A percentile compares a stretch with the other conserved stretches of the same genome.
phyloP scores from a whole-genome alignment of 352 stramenopile species.

The Blastocystis hominis region DNA sequence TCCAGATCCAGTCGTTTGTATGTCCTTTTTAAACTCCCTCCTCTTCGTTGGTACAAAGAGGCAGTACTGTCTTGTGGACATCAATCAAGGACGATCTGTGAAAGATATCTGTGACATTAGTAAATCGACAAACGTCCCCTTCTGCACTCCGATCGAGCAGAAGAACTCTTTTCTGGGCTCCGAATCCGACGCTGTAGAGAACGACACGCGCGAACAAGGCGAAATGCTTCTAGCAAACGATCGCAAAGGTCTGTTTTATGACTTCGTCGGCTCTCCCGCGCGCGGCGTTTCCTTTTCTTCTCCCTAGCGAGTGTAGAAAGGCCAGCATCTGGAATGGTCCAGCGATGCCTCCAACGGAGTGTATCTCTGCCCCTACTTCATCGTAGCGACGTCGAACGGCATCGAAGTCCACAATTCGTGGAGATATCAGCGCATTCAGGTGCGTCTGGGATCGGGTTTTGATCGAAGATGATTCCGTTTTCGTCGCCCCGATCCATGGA shows the following conservation, averaged over 20 bases:
- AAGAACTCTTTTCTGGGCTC: too few species aligned
- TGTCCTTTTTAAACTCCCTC: neutral
- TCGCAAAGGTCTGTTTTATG: neutral
- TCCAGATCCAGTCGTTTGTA: neutral
- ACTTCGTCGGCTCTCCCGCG: neutral
- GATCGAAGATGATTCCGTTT: neutral
- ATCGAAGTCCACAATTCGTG: constrained; percentile 7
- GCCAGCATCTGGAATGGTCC: neutral
- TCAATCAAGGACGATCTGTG: neutral
- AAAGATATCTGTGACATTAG: constrained; percentile 2
- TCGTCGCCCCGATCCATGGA: neutral
- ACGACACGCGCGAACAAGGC: neutral
- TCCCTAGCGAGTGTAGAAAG: neutral
- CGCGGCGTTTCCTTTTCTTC: neutral
- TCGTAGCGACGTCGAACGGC: neutral
- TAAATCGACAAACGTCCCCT: neutral
- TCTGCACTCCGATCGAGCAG: neutral
- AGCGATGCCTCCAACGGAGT: neutral
- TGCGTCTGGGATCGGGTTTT: neutral
- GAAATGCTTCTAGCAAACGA: constrained; percentile 35
- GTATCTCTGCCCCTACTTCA: neutral
- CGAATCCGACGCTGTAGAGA: neutral
- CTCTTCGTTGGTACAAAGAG: neutral
- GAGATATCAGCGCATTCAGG: constrained; percentile 6
- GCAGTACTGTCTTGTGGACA: constrained; percentile 2